Conservation (phyloP, 805 yeast genomes). For the Ogataea neopini region DNA sequence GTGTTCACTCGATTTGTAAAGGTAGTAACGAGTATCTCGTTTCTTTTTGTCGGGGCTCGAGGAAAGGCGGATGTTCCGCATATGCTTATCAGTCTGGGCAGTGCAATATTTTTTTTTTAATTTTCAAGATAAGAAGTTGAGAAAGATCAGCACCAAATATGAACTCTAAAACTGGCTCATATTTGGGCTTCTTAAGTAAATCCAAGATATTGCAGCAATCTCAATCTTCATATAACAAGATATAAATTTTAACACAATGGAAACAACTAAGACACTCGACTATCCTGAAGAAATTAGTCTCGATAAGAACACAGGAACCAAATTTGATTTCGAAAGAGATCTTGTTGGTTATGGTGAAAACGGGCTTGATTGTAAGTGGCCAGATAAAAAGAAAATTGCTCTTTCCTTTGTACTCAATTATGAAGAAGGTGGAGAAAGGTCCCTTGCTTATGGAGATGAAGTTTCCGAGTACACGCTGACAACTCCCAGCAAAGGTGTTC, state of each 20-base stretch:
- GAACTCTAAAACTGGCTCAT: no score
- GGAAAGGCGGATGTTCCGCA: conserved; percentile 5
- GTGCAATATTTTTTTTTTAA: neutral
- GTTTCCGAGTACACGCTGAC: conserved; percentile 19
- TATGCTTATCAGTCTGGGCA: conserved; percentile 2
- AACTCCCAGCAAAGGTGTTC: conserved; percentile 20
- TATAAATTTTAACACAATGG: conserved; percentile 11
- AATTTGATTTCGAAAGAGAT: conserved; percentile 22
- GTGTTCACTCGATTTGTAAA: neutral
- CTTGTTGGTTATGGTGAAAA: conserved; percentile 31
- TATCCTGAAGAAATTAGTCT: conserved; percentile 17
- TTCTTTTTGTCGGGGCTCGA: neutral
- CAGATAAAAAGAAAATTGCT: conserved; percentile 27
- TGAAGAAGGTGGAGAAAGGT: conserved; percentile 32
- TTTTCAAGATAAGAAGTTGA: neutral
- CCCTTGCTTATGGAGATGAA: conserved; percentile 16
- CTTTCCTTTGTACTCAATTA: conserved; percentile 31
- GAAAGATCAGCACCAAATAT: neutral
- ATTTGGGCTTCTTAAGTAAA: no score
- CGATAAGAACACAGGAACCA: conserved; percentile 17
- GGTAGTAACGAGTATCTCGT: neutral
- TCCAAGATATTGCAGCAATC: no score
- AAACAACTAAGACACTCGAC: conserved; percentile 13
- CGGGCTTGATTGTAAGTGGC: conserved; percentile 30
- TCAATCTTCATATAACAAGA: no score